These are phyloP conservation scores for Candida fluviatilis DNA, from an alignment of 805 yeast genomes.

Conservation along the genomic window DNA sequence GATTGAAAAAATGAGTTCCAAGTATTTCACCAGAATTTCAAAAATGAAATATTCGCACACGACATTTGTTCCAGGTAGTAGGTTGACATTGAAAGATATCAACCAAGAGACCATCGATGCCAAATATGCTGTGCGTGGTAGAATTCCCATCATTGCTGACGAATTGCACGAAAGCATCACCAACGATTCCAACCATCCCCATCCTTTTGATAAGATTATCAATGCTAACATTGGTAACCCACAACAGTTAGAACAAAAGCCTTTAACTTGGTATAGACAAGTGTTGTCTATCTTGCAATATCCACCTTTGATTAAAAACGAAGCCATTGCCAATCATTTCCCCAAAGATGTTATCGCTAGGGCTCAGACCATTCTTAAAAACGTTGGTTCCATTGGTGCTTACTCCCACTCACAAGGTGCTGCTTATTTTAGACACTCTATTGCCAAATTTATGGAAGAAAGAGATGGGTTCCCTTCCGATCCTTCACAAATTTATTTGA, in stretches of 20 bases:
- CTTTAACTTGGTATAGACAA: slow-evolving; percentile 92
- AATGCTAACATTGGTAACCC: slow-evolving; percentile 97
- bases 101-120: slow-evolving; percentile 78
- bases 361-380: slow-evolving; percentile 55
- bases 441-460: slow-evolving; percentile 71
- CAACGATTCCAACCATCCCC: slow-evolving; percentile 46
- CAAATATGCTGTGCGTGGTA: slow-evolving; percentile 94
- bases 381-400: slow-evolving; percentile 87
- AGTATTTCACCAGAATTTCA: background rate
- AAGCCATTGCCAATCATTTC: slow-evolving; percentile 22
- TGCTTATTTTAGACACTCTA: slow-evolving; percentile 61
- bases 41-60: slow-evolving; percentile 1
- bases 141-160: slow-evolving; percentile 91
- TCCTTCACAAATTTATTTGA: slow-evolving; percentile 73
- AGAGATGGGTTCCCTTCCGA: slow-evolving; percentile 71
- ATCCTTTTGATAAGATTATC: slow-evolving; percentile 77
- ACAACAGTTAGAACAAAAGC: slow-evolving; percentile 91
- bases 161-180: slow-evolving; percentile 58
- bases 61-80: background rate
- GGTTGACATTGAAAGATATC: slow-evolving; percentile 40
- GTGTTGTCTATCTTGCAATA: slow-evolving; percentile 82
- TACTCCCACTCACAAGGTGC: slow-evolving; percentile 94
- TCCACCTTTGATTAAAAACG: slow-evolving; percentile 57
- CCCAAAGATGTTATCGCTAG: slow-evolving; percentile 73
- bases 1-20: background rate